Base-by-base conservation (phyloP, 306 rosid genomes). In the Castanospermum australe region DNA sequence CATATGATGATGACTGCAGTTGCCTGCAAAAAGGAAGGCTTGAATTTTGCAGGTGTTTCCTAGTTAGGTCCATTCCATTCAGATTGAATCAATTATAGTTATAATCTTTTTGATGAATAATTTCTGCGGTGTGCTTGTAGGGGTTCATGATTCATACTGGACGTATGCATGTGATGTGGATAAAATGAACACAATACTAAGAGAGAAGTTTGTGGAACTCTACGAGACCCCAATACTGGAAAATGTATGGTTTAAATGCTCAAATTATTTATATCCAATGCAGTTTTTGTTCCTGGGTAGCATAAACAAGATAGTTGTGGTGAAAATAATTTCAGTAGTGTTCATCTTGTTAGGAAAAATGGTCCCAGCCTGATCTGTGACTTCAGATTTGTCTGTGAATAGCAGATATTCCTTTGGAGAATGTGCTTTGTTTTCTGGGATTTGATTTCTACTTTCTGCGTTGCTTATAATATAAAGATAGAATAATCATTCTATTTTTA, bases 1-100 rank as follows among this genome's bases (percentile, higher is more conserved):
- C 99, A 94, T 85, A 94, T 94, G 99, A 94, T 94, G 99, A 94
- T 92, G 99, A 94, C 99, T n/a, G 97, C 99, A n/a, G 81, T 87
- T 80, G 92, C 96, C 84, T 91, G 99, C 88, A 86, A 87, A 83
- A 85, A 65, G 61, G 94, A 88, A 44, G 95, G 97, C 80, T 75
- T 94, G 69, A 87, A 76, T 82, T 94, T 94, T 84, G 99, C 99
- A 80, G 99, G 99, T 94, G 65, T 54, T 82, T 65, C 59, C 84
- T 77, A 77, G 56, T 32, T 62, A 20, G 2, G 39, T 78, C 71
- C 63, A 61, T 56, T 75, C 11, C 71, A 18, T 48, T 67, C 41
- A 18, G 45, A n/a, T 47, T 79, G 47, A 38, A 20, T 45, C 22
- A n/a, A 59, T 38, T 48, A 25, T 21, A 14, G 30, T 45, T 32